Conservation (phyloP, 2,329 filamentous ascomycete species). For the Exophiala xenobiotica region DNA sequence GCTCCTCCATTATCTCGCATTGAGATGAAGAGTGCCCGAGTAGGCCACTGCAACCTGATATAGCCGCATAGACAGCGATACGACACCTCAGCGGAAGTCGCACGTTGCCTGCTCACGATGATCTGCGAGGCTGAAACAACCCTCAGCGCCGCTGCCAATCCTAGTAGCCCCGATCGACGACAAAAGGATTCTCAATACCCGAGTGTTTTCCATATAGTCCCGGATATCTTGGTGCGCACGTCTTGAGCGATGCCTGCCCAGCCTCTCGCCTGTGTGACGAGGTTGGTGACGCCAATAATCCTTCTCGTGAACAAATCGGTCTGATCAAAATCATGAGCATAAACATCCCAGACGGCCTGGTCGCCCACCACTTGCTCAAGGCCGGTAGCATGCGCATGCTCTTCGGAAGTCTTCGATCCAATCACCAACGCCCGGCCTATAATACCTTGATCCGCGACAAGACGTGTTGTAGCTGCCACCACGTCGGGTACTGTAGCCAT, state of each 20-base stretch:
- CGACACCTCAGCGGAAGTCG: no score
- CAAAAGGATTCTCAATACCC: no score
- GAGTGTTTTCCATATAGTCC: constrained; percentile 8
- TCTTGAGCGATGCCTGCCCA: constrained; percentile 52
- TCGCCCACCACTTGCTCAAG: constrained; percentile 21
- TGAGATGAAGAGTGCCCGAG: no score
- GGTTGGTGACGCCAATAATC: constrained; percentile 47
- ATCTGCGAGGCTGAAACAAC: no score
- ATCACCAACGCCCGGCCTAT: constrained; percentile 59
- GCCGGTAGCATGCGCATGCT: constrained; percentile 26
- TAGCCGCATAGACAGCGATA: no score
- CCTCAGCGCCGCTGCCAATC: no score
- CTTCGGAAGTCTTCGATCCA: constrained; percentile 55
- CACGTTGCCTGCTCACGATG: no score
- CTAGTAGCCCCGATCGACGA: no score
- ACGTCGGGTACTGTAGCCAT: constrained; percentile 59
- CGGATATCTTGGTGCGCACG: constrained; percentile 12
- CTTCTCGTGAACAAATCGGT: constrained; percentile 57
- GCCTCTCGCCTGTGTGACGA: constrained; percentile 53
- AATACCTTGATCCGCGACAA: constrained; percentile 60
- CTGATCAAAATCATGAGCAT: constrained; percentile 58
- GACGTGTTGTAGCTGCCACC: constrained; percentile 61
- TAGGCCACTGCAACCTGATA: no score
- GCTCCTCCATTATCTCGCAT: no score
- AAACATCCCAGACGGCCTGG: constrained; percentile 58